Evolutionary conservation across 345 rosid genomes (phyloP).

Genomic region (Eutrema yunnanense): DNA sequence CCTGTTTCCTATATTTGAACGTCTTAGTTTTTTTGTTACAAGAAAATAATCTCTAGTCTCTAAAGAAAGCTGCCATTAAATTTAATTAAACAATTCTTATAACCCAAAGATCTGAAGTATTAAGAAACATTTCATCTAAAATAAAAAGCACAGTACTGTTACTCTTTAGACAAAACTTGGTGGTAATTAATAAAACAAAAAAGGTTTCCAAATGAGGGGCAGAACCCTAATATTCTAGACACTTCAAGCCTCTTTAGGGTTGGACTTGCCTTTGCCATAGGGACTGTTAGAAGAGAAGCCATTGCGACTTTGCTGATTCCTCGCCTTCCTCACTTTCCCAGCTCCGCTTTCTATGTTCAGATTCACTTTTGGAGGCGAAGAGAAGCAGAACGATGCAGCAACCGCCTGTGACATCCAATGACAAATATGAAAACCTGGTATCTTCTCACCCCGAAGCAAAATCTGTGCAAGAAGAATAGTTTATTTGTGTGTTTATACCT

Average conservation of each 20-base stretch:
- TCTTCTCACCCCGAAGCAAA: neutral
- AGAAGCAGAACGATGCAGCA: constrained; percentile 86
- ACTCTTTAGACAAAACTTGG: constrained; percentile 7
- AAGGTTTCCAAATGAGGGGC: neutral
- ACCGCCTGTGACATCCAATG: constrained; percentile 51
- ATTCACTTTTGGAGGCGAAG: constrained; percentile 81
- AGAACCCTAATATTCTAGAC: neutral
- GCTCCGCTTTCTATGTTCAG: constrained; percentile 84
- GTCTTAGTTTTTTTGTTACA: neutral
- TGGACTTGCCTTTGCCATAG: constrained; percentile 68
- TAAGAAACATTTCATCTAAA: constrained; percentile 1
- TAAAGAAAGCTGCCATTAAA: neutral
- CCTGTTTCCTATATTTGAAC: neutral
- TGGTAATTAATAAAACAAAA: neutral
- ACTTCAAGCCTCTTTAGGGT: constrained; percentile 16
- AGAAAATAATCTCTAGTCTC: neutral
- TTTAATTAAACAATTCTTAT: neutral
- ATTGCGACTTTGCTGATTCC: constrained; percentile 43
- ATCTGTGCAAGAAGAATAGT: neutral
- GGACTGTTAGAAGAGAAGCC: constrained; percentile 73
- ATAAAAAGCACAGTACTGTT: neutral
- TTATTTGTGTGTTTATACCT: constrained; percentile 37
- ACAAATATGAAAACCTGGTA: neutral
- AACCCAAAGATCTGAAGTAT: neutral
- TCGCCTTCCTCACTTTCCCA: constrained; percentile 64